Percentiles rank a stretch among this genome's conserved stretches.
Evolutionary conservation across 352 stramenopile species (phyloP).

Genomic region (Pythium rishiriense): DNA sequence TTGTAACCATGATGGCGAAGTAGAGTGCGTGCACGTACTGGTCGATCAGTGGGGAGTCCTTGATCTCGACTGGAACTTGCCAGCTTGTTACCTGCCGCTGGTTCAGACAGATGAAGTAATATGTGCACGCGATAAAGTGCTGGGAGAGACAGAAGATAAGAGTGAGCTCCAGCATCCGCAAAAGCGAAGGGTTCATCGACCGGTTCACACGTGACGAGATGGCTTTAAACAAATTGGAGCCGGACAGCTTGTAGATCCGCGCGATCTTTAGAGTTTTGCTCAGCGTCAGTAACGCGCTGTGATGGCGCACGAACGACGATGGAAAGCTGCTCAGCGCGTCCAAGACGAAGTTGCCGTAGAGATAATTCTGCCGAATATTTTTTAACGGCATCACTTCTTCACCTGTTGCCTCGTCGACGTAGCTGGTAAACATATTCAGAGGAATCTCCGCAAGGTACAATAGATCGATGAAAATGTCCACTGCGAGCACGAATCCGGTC

Average conservation of each 20-base stretch:
- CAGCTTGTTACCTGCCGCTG: conserved; percentile 46
- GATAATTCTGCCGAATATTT: conserved; percentile 55
- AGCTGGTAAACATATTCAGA: conserved; percentile 69
- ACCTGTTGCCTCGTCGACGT: conserved; percentile 56
- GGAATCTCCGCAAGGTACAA: conserved; percentile 59
- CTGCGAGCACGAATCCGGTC: conserved; percentile 31
- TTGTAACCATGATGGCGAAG: conserved; percentile 71
- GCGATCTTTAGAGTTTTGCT: conserved; percentile 58
- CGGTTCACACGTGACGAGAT: conserved; percentile 55
- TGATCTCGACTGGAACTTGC: conserved; percentile 35
- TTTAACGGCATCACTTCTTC: conserved; percentile 62
- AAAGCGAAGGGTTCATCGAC: conserved; percentile 65
- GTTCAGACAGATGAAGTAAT: conserved; percentile 58
- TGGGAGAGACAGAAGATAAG: conserved; percentile 70
- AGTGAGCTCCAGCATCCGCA: conserved; percentile 70
- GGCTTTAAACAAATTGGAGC: conserved; percentile 49
- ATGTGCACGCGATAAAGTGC: conserved; percentile 76
- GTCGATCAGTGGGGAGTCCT: conserved; percentile 33
- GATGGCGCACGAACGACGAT: conserved; percentile 36
- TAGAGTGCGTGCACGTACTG: conserved; percentile 64
- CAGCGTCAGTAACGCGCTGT: conserved; percentile 40
- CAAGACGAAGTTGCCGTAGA: conserved; percentile 54
- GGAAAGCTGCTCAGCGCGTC: conserved; percentile 63
- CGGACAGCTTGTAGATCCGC: conserved; percentile 52
- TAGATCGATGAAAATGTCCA: conserved; percentile 54